These are phyloP conservation scores for Stentor roeselii DNA, from an alignment of 73 alveolate genomes.

Conservation along the genomic window DNA sequence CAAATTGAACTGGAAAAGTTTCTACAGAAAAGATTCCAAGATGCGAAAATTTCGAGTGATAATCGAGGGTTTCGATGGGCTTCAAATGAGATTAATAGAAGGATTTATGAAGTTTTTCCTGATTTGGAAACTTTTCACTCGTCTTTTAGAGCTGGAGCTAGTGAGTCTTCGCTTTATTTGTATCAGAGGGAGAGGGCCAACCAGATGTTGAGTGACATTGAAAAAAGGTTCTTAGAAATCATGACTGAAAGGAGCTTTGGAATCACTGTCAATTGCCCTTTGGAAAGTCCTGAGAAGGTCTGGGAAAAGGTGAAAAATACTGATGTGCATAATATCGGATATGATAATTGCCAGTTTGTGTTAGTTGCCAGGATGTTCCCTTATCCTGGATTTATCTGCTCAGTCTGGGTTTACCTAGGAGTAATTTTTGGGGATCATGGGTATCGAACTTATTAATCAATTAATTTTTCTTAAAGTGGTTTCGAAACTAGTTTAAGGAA, in stretches of 20 bases:
- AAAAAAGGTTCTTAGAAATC: slow-evolving; percentile 39
- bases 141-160: slow-evolving; percentile 28
- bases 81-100: not conserved
- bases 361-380: slow-evolving; percentile 80
- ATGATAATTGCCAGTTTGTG: slow-evolving; percentile 79
- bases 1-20: slow-evolving; percentile 51
- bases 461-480: too few relatives aligned
- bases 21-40: slow-evolving; percentile 46
- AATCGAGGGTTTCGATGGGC: slow-evolving; percentile 23
- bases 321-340: slow-evolving; percentile 85
- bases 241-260: slow-evolving; percentile 77
- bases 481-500: too few relatives aligned
- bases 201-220: slow-evolving; percentile 1
- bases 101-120: not conserved
- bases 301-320: slow-evolving; percentile 97
- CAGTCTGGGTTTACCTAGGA: slow-evolving; percentile 93
- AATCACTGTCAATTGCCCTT: slow-evolving; percentile 84
- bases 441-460: not conserved
- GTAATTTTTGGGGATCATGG: slow-evolving; percentile 32
- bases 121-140: slow-evolving; percentile 9
- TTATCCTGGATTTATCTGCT: slow-evolving; percentile 81
- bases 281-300: slow-evolving; percentile 65
- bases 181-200: slow-evolving; percentile 6
- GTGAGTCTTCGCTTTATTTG: slow-evolving; percentile 17
- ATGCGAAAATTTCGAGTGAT: slow-evolving; percentile 47